phyloP scores from a whole-genome alignment of 2,329 filamentous ascomycete species.

The Colletotrichum echinochloae region DNA sequence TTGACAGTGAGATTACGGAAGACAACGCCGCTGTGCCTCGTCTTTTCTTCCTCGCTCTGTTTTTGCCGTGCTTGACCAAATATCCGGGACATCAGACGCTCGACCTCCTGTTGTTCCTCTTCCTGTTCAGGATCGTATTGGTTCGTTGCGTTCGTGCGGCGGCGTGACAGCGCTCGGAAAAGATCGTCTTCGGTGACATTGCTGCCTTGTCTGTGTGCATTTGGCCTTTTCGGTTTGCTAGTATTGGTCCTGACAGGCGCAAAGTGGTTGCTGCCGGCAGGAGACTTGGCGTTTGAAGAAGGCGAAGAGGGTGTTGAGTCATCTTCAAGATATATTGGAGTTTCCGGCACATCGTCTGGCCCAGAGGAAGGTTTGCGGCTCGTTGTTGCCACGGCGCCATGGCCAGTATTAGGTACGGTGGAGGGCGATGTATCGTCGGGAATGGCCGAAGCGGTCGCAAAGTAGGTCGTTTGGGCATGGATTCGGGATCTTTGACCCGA shows the following conservation, averaged over 20 bases:
- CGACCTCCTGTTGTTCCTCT: constrained; percentile 62
- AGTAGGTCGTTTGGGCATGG: constrained; percentile 1
- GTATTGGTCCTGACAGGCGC: constrained; percentile 46
- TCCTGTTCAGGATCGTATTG: constrained; percentile 55
- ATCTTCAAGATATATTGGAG: not conserved
- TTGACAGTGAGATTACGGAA: constrained; percentile 79
- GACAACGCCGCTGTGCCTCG: constrained; percentile 75
- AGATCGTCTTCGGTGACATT: constrained; percentile 62
- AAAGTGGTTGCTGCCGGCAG: constrained; percentile 41
- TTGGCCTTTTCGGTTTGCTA: constrained; percentile 40
- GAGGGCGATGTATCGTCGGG: constrained; percentile 17
- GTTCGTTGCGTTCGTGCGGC: constrained; percentile 55
- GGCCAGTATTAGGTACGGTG: constrained; percentile 17
- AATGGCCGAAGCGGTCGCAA: not conserved
- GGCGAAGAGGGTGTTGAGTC: constrained; percentile 20
- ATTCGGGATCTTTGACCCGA: not conserved
- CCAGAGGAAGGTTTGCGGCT: not conserved
- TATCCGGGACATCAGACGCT: constrained; percentile 75
- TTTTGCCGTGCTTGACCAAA: constrained; percentile 74
- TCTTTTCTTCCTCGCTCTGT: constrained; percentile 77
- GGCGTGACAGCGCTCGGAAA: constrained; percentile 61
- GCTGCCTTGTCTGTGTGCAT: constrained; percentile 45
- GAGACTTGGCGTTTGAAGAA: constrained; percentile 6
- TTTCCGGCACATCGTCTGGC: not conserved
- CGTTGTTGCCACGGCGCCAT: not conserved